Evolutionary conservation across 2,329 filamentous ascomycete genomes (phyloP), one percentile per base, ranked within the genome.

Genomic region (Arthrobotrys sphaeroides): DNA sequence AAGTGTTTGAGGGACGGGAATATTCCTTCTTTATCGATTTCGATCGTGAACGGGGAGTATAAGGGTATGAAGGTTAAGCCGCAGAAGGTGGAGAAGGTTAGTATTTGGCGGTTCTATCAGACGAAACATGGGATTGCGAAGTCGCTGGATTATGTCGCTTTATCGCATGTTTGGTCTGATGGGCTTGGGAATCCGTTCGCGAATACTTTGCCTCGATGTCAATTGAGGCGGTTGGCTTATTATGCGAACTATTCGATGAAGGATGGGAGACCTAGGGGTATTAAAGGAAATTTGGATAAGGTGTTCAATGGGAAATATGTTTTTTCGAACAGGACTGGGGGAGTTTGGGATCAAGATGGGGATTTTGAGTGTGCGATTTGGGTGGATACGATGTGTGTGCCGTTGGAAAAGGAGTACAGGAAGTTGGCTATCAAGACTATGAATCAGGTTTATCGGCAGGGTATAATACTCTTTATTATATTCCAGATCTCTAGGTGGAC

Each of bases 131-230:
- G 72, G 9, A n/a, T 75, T 2, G 72, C 45, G 24, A 68, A 68
- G 59, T 75, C 64, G 20, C 38, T 69, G n/a, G 66, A 77, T 40
- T 78, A 78, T 57, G 55, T 78, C 9, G 77, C 77, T 24, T 51
- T 78, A 13, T 78, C 77, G 4, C 77, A 78, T 42, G 77, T 78
- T 3, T 78, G 77, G 77, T 77, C 77, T 6, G 77, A 78, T 18
- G 77, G 77, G 13, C 69, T 78, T n/a, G 77, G 77, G 13, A 78
- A 78, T 62, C 73, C 77, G 3, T 49, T 33, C 2, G 73, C 43
- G 18, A 78, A 78, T 61, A 74, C 67, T 20, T 65, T 78, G 7
- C 77, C 77, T 0, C 49, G 47, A 7, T 78, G 77, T 33, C 77
- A 78, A 20, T 55, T 78, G 13, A 61, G 26, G 31, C 40, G 67